Evolutionary conservation across 2,329 filamentous ascomycete species (phyloP), one percentile per base, ranked within the genome.

Genomic region (Arachnomyces sp.): DNA sequence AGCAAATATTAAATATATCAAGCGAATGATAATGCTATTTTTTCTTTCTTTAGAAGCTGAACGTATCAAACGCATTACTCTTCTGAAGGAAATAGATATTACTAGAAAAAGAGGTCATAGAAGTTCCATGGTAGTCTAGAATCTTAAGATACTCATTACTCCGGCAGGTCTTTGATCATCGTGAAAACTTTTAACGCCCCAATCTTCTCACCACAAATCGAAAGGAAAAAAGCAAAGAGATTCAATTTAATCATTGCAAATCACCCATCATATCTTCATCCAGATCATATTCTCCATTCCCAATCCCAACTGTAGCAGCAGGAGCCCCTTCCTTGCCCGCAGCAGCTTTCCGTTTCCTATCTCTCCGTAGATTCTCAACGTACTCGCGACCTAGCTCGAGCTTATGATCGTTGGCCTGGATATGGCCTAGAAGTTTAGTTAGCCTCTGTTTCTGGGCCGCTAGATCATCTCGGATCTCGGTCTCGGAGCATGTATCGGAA

Each of bases 361-460:
- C 48, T 45, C 66, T 74, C 51, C 69, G 71, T 38, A 72, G 44
- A 37, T 66, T 66, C 32, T 78, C 73, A 25, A 79, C 62, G 49
- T 75, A 78, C 53, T 82, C 78, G 50, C 72, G 75, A 40, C 68
- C 74, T 31, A 82, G 55, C 31, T 72, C 73, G 36, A 82, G 53
- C 13, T 70, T 72, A 39, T 70, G 66, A 46, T 80, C 76, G 12
- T 69, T 71, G 43, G 74, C 68, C 47, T 68, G 67, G 33, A 79
- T 65, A 48, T 72, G 69, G 15, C 66, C 60, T 14, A 72, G 66
- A 4, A 82, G 64, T 7, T 53, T 50, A 38, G 71, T 65, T 2
- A 78, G 71, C 18, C 70, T 69, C 32, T 60, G 49, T 25, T 69
- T 72, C 52, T 76, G 74, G 31, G 60, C 56, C 32, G 67, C 60